phyloP scores from a whole-genome alignment of 2,329 filamentous ascomycete species.

The Aspergillus brunneoviolaceus region DNA sequence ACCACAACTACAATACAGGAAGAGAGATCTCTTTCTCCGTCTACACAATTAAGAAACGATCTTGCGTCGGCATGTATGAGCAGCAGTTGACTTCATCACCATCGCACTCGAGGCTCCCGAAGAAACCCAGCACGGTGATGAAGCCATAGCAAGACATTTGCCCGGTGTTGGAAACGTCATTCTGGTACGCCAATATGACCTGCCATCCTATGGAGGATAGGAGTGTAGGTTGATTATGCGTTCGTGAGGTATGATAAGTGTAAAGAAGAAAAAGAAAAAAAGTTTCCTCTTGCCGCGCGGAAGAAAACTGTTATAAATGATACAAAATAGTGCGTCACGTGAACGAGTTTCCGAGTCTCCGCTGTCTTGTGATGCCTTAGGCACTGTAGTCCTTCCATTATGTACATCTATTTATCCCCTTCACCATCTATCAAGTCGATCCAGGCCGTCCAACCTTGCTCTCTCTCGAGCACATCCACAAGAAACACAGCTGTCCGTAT shows the following conservation, averaged over 20 bases:
- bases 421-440: neutral
- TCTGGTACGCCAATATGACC: slow-evolving; percentile 53
- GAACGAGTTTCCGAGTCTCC: neutral
- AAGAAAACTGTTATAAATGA: slow-evolving; percentile 13
- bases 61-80: slow-evolving; percentile 34
- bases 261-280: slow-evolving; percentile 31
- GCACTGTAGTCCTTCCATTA: neutral
- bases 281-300: slow-evolving; percentile 5
- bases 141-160: slow-evolving; percentile 29
- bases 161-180: slow-evolving; percentile 24
- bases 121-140: slow-evolving; percentile 32
- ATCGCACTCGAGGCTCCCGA: slow-evolving; percentile 28
- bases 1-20: neutral
- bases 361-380: slow-evolving; percentile 6
- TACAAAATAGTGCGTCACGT: slow-evolving; percentile 10
- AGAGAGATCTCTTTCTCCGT: neutral
- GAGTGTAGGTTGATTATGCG: slow-evolving; percentile 52
- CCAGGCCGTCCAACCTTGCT: neutral
- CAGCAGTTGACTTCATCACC: slow-evolving; percentile 40
- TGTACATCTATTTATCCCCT: neutral
- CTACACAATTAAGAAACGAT: neutral
- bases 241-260: slow-evolving; percentile 44
- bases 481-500: neutral
- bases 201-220: slow-evolving; percentile 43
- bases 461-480: neutral